Evolutionary conservation across 495 filamentous ascomycete genomes (phyloP).

Genomic region (Penicillium salamii): DNA sequence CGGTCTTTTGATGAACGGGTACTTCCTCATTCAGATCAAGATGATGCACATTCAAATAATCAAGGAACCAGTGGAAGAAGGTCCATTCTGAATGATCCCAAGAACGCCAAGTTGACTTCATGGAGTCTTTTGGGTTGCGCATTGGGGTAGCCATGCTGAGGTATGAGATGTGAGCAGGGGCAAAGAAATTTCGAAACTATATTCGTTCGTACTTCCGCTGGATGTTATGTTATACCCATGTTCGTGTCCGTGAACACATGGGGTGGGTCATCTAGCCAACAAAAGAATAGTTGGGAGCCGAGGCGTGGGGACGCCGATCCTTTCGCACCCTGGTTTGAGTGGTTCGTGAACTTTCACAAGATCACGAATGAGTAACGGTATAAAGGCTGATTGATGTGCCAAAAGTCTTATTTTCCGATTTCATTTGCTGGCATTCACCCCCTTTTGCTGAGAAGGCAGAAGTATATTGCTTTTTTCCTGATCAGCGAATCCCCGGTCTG

Average conservation of each 20-base stretch:
- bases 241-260: neutral
- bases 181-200: neutral
- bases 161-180: neutral
- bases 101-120: conserved; percentile 35
- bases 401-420: neutral
- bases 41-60: conserved; percentile 21
- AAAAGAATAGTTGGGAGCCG: neutral
- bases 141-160: conserved; percentile 6
- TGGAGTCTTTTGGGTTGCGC: conserved; percentile 29
- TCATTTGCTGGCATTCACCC: neutral
- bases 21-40: conserved; percentile 22
- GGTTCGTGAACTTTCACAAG: neutral
- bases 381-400: neutral
- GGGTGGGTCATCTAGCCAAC: neutral
- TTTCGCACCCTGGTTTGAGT: neutral
- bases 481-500: neutral
- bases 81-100: conserved; percentile 23
- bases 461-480: neutral
- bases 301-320: neutral
- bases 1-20: conserved; percentile 25
- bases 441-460: no score
- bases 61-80: conserved; percentile 19
- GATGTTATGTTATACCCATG: neutral
- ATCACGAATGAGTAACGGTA: neutral
- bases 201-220: neutral